Percentiles rank a stretch among this genome's conserved stretches.
These are phyloP conservation scores for Nelumbo lutea DNA, from an alignment of 164 flowering plant species.

Conservation along the genomic window DNA sequence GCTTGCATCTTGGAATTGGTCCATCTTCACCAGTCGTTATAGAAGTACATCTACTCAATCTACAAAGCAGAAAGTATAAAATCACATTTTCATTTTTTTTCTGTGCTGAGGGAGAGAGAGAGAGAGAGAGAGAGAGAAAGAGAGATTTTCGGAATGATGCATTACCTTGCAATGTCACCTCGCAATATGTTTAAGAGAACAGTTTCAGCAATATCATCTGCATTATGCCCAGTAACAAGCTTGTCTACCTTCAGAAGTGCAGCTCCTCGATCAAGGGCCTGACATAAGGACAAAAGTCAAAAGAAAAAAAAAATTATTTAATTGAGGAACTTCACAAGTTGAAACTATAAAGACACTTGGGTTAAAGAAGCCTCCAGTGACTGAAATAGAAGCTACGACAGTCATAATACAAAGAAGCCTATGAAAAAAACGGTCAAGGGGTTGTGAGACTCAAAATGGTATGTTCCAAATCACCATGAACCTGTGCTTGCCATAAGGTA, in stretches of 20 bases:
- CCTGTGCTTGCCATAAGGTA: background rate
- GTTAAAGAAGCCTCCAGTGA: no score
- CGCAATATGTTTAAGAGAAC: conserved; percentile 87
- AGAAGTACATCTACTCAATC: conserved; percentile 91
- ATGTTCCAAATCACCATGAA: background rate
- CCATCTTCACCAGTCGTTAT: conserved; percentile 97
- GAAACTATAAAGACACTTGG: no score
- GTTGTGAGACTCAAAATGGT: background rate
- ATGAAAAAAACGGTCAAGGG: no score
- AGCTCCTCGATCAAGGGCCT: conserved; percentile 99
- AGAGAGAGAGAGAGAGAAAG: conserved; percentile 9
- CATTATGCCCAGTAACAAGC: conserved; percentile 95
- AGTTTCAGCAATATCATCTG: conserved; percentile 98
- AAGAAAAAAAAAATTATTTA: background rate
- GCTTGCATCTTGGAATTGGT: conserved; percentile 98
- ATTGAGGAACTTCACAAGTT: no score
- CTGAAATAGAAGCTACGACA: no score
- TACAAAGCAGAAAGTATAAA: conserved; percentile 22
- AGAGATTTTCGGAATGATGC: background rate
- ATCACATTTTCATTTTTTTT: background rate
- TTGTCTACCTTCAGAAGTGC: conserved; percentile 87
- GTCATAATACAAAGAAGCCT: background rate
- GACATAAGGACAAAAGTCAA: conserved; percentile 7
- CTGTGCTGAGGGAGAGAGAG: background rate
- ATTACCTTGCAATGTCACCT: conserved; percentile 98